These are phyloP conservation scores for Sporormia fimetaria DNA, from an alignment of 495 filamentous ascomycete species.

Conservation along the genomic window DNA sequence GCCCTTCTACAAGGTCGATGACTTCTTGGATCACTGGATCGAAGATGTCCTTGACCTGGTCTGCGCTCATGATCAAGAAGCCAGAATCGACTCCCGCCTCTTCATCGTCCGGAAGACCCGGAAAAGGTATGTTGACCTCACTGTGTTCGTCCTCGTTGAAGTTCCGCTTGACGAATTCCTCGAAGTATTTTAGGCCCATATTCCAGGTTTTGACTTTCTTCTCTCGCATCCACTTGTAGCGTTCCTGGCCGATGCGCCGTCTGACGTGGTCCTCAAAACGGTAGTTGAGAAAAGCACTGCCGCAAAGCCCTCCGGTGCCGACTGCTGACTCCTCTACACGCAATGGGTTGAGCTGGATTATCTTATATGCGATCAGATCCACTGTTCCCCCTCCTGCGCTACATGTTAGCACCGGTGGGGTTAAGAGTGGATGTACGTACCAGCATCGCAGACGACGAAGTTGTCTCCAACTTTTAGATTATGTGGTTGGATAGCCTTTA, in stretches of 20 bases:
- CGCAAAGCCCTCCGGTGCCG: constrained; percentile 42
- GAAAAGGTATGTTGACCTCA: constrained; percentile 61
- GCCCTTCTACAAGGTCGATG: constrained; percentile 47
- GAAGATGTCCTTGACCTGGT: constrained; percentile 37
- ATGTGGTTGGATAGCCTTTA: constrained; percentile 36
- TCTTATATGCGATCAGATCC: constrained; percentile 35
- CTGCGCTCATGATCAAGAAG: constrained; percentile 34
- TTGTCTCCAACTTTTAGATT: constrained; percentile 32
- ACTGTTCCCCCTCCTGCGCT: constrained; percentile 34
- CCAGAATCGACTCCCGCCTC: constrained; percentile 35
- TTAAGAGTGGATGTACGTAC: constrained; percentile 5
- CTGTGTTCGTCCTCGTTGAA: constrained; percentile 63
- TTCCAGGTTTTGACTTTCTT: constrained; percentile 48
- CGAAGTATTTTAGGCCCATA: constrained; percentile 69
- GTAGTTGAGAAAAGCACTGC: constrained; percentile 37
- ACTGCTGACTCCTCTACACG: constrained; percentile 32
- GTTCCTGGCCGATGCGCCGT: constrained; percentile 32
- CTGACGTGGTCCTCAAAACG: constrained; percentile 38
- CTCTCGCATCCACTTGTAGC: constrained; percentile 34
- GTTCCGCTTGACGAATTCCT: constrained; percentile 48
- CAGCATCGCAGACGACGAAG: constrained; percentile 35
- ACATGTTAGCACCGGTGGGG: background rate
- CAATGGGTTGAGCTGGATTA: constrained; percentile 31
- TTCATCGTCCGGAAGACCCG: constrained; percentile 54
- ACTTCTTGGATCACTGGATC: constrained; percentile 46